Conservation (phyloP, 2,329 filamentous ascomycete species). For the Aureobasidium mangrovei region DNA sequence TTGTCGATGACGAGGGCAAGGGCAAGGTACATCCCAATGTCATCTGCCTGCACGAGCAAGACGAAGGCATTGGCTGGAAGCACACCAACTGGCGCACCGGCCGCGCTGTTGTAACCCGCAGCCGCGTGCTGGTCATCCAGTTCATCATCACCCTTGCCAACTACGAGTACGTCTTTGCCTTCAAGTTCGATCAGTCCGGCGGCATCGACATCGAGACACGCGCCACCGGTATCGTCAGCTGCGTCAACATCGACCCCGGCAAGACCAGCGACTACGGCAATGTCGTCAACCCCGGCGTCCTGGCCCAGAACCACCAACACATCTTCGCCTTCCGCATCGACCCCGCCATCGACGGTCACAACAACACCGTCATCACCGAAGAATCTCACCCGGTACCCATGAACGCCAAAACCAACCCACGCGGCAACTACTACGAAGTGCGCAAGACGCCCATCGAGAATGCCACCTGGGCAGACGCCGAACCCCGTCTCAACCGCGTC, state of each 20-base stretch:
- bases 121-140: slow-evolving; percentile 56
- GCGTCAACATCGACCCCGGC: slow-evolving; percentile 50
- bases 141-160: slow-evolving; percentile 61
- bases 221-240: slow-evolving; percentile 58
- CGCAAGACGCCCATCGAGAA: slow-evolving; percentile 28
- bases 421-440: slow-evolving; percentile 53
- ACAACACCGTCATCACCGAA: slow-evolving; percentile 45
- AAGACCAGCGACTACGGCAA: slow-evolving; percentile 41
- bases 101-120: slow-evolving; percentile 52
- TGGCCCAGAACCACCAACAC: slow-evolving; percentile 64
- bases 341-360: slow-evolving; percentile 49
- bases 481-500: slow-evolving; percentile 41
- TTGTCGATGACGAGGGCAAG: slow-evolving; percentile 45
- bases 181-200: slow-evolving; percentile 55
- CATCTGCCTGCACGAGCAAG: slow-evolving; percentile 61
- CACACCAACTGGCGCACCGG: slow-evolving; percentile 60
- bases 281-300: slow-evolving; percentile 53
- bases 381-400: slow-evolving; percentile 43
- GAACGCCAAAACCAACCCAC: slow-evolving; percentile 48
- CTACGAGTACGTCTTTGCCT: slow-evolving; percentile 62
- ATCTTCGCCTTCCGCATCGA: slow-evolving; percentile 59
- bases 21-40: slow-evolving; percentile 49
- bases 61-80: slow-evolving; percentile 61
- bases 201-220: slow-evolving; percentile 53
- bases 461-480: slow-evolving; percentile 21